Percentiles rank a stretch among this genome's conserved stretches.
These are phyloP conservation scores for Eutrema japonicum DNA, from an alignment of 345 rosid species.

Conservation along the genomic window DNA sequence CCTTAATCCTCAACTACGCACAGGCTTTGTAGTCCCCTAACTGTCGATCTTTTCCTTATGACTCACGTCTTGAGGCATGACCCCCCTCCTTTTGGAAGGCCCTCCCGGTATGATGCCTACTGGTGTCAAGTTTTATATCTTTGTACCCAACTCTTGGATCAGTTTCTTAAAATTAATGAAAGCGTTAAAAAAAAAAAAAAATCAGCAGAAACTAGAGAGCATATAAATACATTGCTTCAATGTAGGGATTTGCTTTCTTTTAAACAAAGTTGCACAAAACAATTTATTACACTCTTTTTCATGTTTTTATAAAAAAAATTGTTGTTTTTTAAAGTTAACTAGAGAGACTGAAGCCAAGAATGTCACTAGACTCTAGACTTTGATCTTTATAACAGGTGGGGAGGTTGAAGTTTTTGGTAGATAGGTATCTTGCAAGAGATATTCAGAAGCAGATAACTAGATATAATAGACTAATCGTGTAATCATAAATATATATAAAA, in stretches of 20 bases:
- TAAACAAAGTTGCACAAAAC: conserved; percentile 22
- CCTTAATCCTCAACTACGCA: too few species aligned
- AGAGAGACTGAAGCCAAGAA: conserved; percentile 32
- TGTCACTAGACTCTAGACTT: conserved; percentile 37
- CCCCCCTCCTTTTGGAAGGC: too few species aligned
- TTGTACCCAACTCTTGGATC: too few species aligned
- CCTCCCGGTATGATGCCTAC: too few species aligned
- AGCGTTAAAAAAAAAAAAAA: too few species aligned
- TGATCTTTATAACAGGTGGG: conserved; percentile 30
- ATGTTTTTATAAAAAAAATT: not conserved
- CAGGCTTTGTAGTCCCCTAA: too few species aligned
- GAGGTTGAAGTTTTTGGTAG: conserved; percentile 40
- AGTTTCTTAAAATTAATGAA: too few species aligned
- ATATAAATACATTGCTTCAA: conserved; percentile 64
- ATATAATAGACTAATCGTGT: not conserved
- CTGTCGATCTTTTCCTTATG: too few species aligned
- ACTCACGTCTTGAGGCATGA: too few species aligned
- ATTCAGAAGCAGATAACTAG: too few species aligned
- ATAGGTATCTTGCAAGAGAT: conserved; percentile 28
- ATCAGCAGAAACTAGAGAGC: conserved; percentile 32
- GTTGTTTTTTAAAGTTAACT: not conserved
- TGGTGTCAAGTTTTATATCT: too few species aligned
- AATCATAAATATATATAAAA: not conserved
- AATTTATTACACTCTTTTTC: conserved; percentile 18
- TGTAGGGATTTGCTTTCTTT: conserved; percentile 47